These are phyloP conservation scores for Candida incommunis DNA, from an alignment of 805 yeast species.

Conservation along the genomic window DNA sequence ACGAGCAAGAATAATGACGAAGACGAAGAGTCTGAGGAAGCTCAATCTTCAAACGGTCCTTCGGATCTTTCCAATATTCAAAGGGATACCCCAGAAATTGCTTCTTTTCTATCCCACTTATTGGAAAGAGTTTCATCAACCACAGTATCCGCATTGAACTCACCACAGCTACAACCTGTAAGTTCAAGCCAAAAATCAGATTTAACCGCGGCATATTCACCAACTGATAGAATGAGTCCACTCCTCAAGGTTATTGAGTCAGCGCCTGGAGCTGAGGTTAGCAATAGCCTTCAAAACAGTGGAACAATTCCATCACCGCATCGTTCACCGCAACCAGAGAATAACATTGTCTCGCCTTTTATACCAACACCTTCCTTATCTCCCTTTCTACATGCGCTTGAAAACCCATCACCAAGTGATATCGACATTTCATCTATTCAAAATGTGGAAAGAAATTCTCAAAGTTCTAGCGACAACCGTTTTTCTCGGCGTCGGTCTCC, in stretches of 20 bases:
- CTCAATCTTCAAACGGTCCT: neutral
- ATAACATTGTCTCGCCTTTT: neutral
- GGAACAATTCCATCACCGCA: neutral
- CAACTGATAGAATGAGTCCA: neutral
- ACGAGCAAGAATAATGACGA: neutral
- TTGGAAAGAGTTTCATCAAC: neutral
- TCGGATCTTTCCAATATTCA: neutral
- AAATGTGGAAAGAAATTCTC: neutral
- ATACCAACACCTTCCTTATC: neutral
- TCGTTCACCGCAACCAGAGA: too few relatives aligned
- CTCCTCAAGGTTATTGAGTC: constrained; percentile 1
- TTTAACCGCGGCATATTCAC: neutral
- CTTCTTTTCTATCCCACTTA: neutral
- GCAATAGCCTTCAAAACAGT: neutral
- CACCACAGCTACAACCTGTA: neutral
- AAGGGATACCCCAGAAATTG: neutral
- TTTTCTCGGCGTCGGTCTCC: too few relatives aligned
- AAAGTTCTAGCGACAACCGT: neutral
- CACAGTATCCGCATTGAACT: neutral
- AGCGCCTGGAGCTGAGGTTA: neutral
- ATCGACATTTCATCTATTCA: neutral
- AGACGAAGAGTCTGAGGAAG: neutral
- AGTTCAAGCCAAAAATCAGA: neutral
- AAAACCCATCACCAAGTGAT: neutral
- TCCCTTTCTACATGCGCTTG: neutral